Percentiles rank a stretch among this genome's conserved stretches.
These are phyloP conservation scores for Solanum hybrid DNA, from an alignment of 305 asterid genomes.

Conservation along the genomic window DNA sequence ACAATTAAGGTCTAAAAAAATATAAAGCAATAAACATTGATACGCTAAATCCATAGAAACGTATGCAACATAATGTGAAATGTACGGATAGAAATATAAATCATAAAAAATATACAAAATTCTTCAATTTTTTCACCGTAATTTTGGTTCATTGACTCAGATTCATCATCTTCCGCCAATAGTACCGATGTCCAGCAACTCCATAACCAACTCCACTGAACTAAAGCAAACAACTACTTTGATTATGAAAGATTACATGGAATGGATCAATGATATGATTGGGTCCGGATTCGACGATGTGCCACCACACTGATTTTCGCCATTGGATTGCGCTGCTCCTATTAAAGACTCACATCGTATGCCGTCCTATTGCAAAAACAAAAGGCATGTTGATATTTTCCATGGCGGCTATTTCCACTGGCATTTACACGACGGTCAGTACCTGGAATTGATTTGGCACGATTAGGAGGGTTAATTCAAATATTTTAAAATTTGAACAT, in stretches of 20 bases:
- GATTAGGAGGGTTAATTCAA: too few relatives aligned
- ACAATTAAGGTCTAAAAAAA: too few relatives aligned
- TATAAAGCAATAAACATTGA: too few relatives aligned
- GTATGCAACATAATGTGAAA: too few relatives aligned
- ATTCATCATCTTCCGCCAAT: too few relatives aligned
- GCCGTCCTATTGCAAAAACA: not conserved
- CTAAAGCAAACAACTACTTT: constrained; percentile 2
- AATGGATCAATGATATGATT: constrained; percentile 28
- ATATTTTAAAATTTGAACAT: too few relatives aligned
- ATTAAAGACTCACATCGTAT: constrained; percentile 5
- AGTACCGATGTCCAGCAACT: not conserved
- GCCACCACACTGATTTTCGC: constrained; percentile 54
- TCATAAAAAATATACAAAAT: too few relatives aligned
- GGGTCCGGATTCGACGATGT: constrained; percentile 38
- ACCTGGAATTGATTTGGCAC: too few relatives aligned
- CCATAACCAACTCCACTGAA: not conserved
- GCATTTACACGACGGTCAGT: not conserved
- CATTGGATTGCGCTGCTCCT: constrained; percentile 29
- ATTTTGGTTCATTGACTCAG: too few relatives aligned
- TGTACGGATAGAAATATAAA: too few relatives aligned
- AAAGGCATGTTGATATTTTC: not conserved
- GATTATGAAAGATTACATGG: constrained; percentile 37
- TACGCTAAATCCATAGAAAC: too few relatives aligned
- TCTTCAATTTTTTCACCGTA: too few relatives aligned
- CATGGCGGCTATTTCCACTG: not conserved